These are phyloP conservation scores for Xerocomus spinulosus DNA, from an alignment of 768 basidiomycete species.

Conservation along the genomic window DNA sequence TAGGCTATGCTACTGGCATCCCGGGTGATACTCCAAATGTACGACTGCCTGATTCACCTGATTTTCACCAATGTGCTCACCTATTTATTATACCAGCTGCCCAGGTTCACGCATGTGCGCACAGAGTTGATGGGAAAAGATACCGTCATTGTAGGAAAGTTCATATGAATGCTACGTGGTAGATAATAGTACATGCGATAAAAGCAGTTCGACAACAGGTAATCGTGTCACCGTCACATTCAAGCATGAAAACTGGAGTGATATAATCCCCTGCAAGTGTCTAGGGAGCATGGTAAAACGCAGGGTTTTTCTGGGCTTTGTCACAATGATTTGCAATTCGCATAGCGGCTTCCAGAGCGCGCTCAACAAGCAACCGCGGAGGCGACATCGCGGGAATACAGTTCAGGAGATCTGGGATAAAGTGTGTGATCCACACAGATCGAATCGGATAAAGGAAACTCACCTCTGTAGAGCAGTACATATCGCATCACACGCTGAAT, in stretches of 20 bases:
- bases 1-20: slow-evolving; percentile 44
- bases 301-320: slow-evolving; percentile 52
- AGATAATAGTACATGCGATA: neutral
- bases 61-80: neutral
- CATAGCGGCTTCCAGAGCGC: slow-evolving; percentile 51
- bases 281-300: slow-evolving; percentile 34
- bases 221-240: neutral
- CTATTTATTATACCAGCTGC: slow-evolving; percentile 12
- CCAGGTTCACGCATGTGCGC: slow-evolving; percentile 26
- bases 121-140: slow-evolving; percentile 32
- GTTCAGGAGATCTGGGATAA: slow-evolving; percentile 44
- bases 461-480: slow-evolving; percentile 57
- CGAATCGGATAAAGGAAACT: slow-evolving; percentile 9
- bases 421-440: neutral
- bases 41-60: slow-evolving; percentile 9
- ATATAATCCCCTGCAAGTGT: neutral
- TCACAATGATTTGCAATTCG: slow-evolving; percentile 62
- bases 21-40: slow-evolving; percentile 13
- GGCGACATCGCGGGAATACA: slow-evolving; percentile 47
- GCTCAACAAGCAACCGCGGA: slow-evolving; percentile 50
- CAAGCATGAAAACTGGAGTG: neutral
- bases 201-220: neutral
- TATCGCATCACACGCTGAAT: slow-evolving; percentile 63
- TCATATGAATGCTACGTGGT: slow-evolving; percentile 8
- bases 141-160: slow-evolving; percentile 27